Base-by-base conservation (phyloP, 148 eudicot genomes). In the Oxyria digyna region DNA sequence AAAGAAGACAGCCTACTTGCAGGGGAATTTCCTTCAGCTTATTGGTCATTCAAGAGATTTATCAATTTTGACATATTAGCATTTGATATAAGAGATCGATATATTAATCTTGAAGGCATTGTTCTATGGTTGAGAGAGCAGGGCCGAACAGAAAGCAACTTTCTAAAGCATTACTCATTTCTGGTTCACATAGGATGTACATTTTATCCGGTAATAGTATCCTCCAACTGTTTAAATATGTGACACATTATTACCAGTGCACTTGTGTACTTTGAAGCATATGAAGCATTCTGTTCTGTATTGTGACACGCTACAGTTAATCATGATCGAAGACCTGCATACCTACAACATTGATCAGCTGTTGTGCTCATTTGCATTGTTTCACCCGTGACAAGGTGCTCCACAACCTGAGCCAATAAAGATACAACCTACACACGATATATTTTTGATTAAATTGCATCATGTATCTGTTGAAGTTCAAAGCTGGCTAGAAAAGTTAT, bases 301-400 rank as follows among this genome's bases (percentile, higher is more conserved):
- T 62, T 10, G 67, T 13, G 13, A 37, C n/a, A 48, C 29, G 57
- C 6, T 27, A 27, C 24, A 49, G 23, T 54, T 24, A 46, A 49
- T 46, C 69, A 38, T 71, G 71, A 29, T 42, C 68, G 52, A 17
- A 33, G 26, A 69, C 73, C 41, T 15, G 48, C 82, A 77, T 79
- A 89, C 98, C 89, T 87, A 78, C 87, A 80, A 65, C 95, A 89
- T 75, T 89, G 87, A 63, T 89, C 98, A 72, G 88, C 80, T 72
- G 98, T 71, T 15, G 88, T 78, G 15, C 87, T 86, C 94, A 93
- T 89, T 81, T 93, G 98, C 98, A 93, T 93, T 67, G 98, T 93
- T 76, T 93, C 98, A 26, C 98, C 98, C 31, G 88, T 89, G 73
- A 93, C 98, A 74, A 93, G 98, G 85, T 93, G 94, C 75, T 87